phyloP scores from a whole-genome alignment of 306 rosid species.

The Prunus armeniaca region DNA sequence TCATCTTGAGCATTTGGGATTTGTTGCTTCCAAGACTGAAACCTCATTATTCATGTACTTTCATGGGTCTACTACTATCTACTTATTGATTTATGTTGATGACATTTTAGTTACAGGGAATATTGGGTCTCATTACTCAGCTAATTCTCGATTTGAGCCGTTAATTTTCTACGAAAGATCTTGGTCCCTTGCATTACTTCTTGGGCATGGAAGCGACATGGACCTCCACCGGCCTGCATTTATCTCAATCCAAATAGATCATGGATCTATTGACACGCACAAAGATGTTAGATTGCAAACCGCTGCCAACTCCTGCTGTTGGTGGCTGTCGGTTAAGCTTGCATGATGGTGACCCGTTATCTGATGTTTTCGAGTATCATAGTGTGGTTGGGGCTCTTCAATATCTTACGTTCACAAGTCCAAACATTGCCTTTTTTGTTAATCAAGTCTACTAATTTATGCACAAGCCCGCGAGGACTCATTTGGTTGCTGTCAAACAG shows the following conservation, averaged over 20 bases:
- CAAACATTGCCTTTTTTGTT: neutral
- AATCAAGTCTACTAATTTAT: neutral
- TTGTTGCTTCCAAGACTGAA: too few relatives aligned
- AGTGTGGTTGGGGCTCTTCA: too few relatives aligned
- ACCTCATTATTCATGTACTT: neutral
- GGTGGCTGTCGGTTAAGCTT: neutral
- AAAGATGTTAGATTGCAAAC: neutral
- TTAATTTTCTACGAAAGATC: neutral
- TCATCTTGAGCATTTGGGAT: neutral
- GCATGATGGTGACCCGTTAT: neutral
- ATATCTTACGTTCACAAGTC: too few relatives aligned
- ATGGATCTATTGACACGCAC: neutral
- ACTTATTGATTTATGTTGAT: neutral
- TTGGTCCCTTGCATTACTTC: neutral
- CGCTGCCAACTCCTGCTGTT: neutral
- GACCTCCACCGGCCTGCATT: neutral
- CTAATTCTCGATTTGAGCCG: too few relatives aligned
- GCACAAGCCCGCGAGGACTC: too few relatives aligned
- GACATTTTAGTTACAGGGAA: neutral
- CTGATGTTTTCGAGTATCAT: too few relatives aligned
- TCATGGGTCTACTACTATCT: neutral
- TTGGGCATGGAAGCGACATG: neutral
- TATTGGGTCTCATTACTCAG: neutral
- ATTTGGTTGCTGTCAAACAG: too few relatives aligned
- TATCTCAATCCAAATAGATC: neutral